Conservation (phyloP, 768 basidiomycete genomes). For the Pisolithus orientalis region DNA sequence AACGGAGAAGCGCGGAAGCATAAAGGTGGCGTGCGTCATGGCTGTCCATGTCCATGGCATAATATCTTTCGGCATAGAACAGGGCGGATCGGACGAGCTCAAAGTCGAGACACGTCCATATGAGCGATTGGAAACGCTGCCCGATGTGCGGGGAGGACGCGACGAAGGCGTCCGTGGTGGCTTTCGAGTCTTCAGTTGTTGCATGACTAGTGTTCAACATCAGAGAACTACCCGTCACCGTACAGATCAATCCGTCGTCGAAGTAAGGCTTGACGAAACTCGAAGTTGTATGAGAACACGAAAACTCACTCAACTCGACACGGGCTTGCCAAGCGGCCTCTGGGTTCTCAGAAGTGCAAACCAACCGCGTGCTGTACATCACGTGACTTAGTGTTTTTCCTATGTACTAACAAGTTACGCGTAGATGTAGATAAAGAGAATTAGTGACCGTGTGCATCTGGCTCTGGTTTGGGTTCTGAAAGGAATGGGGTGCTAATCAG, state of each 20-base stretch:
- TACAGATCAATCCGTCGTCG: constrained; percentile 2
- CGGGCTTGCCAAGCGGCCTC: constrained; percentile 6
- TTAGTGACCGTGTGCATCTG: constrained; percentile 73
- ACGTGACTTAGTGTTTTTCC: constrained; percentile 20
- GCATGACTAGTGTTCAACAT: constrained; percentile 37
- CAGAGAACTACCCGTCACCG: constrained; percentile 10
- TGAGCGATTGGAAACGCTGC: constrained; percentile 63
- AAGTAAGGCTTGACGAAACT: background rate
- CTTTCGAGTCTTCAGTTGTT: constrained; percentile 39
- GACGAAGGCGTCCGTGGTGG: constrained; percentile 26
- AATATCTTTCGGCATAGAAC: constrained; percentile 87
- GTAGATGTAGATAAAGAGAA: too few relatives aligned
- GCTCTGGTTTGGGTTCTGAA: constrained; percentile 65
- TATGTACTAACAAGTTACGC: too few relatives aligned
- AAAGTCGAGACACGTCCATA: constrained; percentile 82
- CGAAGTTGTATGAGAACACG: background rate
- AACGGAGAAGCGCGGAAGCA: constrained; percentile 67
- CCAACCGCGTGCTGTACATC: constrained; percentile 17
- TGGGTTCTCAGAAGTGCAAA: background rate
- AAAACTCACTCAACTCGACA: background rate
- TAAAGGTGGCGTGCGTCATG: constrained; percentile 85
- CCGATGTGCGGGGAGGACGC: constrained; percentile 51
- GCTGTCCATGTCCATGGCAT: constrained; percentile 57
- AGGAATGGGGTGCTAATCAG: constrained; percentile 7
- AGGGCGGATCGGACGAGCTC: constrained; percentile 74